Evolutionary conservation across 2,329 filamentous ascomycete genomes (phyloP).

Genomic region (Pseudogymnoascus sp.): DNA sequence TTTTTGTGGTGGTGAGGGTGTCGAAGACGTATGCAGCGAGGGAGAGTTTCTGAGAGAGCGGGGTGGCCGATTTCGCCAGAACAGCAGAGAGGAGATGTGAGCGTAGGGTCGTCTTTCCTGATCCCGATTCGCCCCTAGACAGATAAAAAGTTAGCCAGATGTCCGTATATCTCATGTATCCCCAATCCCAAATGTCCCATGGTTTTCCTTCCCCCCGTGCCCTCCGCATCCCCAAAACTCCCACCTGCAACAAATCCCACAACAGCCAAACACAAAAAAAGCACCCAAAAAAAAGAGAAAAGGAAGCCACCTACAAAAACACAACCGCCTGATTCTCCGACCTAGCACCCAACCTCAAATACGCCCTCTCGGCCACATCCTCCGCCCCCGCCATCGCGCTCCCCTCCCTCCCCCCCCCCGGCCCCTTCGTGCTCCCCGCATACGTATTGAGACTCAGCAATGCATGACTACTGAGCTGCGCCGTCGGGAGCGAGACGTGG

Average conservation of each 20-base stretch:
- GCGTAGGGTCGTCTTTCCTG: conserved; percentile 91
- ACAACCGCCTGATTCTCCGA: conserved; percentile 90
- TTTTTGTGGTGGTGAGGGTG: conserved; percentile 93
- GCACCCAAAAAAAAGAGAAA: conserved; percentile 14
- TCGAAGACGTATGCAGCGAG: conserved; percentile 95
- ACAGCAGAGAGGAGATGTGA: conserved; percentile 82
- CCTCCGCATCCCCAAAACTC: background rate
- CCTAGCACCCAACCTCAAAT: conserved; percentile 74
- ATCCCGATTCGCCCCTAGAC: conserved; percentile 82
- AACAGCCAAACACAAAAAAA: background rate
- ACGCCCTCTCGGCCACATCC: conserved; percentile 82
- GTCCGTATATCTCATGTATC: background rate
- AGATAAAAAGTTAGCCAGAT: conserved; percentile 21
- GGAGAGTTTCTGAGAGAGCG: conserved; percentile 86
- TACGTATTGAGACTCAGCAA: conserved; percentile 93
- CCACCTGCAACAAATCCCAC: no score
- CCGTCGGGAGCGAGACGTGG: conserved; percentile 83
- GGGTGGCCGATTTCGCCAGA: conserved; percentile 84
- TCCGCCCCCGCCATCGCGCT: conserved; percentile 90
- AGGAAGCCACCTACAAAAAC: conserved; percentile 66
- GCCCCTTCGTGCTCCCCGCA: conserved; percentile 77
- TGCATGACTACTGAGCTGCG: conserved; percentile 83
- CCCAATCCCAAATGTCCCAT: no score
- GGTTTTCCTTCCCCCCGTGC: background rate
- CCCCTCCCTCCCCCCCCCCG: conserved; percentile 85